Evolutionary conservation across 2,329 filamentous ascomycete genomes (phyloP).

Genomic region (Monilinia laxa): DNA sequence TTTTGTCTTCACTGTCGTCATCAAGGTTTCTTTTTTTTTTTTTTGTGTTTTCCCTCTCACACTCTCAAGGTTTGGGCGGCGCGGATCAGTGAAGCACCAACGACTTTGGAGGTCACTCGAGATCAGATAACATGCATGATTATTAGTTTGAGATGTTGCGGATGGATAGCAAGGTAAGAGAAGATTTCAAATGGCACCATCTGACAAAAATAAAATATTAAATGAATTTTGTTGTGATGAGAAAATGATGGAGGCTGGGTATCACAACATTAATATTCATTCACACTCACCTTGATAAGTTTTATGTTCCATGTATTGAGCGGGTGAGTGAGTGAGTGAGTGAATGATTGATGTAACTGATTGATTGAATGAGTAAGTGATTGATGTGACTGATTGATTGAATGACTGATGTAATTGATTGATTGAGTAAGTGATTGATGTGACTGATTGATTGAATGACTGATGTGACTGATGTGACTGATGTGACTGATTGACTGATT

Average conservation of each 20-base stretch:
- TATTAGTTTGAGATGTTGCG: constrained; percentile 8
- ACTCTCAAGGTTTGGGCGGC: constrained; percentile 26
- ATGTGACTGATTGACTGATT: too few relatives aligned
- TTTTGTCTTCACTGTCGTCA: constrained; percentile 29
- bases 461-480: too few relatives aligned
- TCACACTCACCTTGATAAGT: constrained; percentile 12
- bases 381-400: too few relatives aligned
- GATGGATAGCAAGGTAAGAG: constrained; percentile 21
- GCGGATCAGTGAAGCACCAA: constrained; percentile 23
- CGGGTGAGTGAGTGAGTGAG: too few relatives aligned
- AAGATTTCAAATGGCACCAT: constrained; percentile 13
- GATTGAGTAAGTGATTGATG: too few relatives aligned
- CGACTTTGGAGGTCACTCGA: constrained; percentile 19
- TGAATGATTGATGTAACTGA: too few relatives aligned
- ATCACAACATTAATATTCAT: constrained; percentile 20
- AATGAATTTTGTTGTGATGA: background rate
- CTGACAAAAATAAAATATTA: constrained; percentile 1
- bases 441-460: too few relatives aligned
- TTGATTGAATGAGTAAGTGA: too few relatives aligned
- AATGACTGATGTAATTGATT: background rate
- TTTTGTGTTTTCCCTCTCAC: constrained; percentile 15
- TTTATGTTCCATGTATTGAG: constrained; percentile 8
- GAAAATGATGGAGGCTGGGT: constrained; percentile 23
- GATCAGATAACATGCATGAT: constrained; percentile 4
- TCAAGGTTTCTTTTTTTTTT: constrained; percentile 16